Evolutionary conservation across 441 rosid genomes (phyloP).

Genomic region (Erodium moschatum): DNA sequence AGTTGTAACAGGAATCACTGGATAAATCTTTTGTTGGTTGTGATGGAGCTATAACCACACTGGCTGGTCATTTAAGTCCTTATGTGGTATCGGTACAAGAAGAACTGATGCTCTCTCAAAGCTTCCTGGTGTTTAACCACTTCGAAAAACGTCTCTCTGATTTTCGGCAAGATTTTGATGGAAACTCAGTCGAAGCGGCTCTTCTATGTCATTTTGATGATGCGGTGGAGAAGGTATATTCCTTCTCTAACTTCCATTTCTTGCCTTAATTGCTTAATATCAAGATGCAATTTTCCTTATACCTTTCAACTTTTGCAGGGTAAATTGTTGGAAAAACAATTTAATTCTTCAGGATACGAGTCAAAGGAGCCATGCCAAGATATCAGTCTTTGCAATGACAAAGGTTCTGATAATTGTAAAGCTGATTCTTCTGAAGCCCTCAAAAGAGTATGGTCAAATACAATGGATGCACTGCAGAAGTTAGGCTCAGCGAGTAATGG

Average conservation of each 20-base stretch:
- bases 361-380: constrained; percentile 18
- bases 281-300: background rate
- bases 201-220: constrained; percentile 46
- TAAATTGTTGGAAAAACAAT: constrained; percentile 43
- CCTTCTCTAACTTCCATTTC: background rate
- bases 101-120: constrained; percentile 40
- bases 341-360: constrained; percentile 27
- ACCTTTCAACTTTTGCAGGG: constrained; percentile 39
- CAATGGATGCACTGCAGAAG: constrained; percentile 39
- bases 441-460: constrained; percentile 29
- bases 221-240: constrained; percentile 47
- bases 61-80: constrained; percentile 29
- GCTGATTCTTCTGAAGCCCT: constrained; percentile 37
- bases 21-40: constrained; percentile 48
- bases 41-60: constrained; percentile 31
- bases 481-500: constrained; percentile 32
- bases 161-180: constrained; percentile 34
- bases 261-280: background rate
- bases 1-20: constrained; percentile 44
- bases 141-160: constrained; percentile 46
- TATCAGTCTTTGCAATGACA: constrained; percentile 13
- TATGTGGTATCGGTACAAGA: constrained; percentile 40
- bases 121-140: constrained; percentile 52
- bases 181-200: constrained; percentile 37
- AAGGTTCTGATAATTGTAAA: constrained; percentile 27